A percentile compares a stretch with the other conserved stretches of the same genome.
These are phyloP conservation scores for Penicillium fimorum DNA, from an alignment of 495 filamentous ascomycete species.

Conservation along the genomic window DNA sequence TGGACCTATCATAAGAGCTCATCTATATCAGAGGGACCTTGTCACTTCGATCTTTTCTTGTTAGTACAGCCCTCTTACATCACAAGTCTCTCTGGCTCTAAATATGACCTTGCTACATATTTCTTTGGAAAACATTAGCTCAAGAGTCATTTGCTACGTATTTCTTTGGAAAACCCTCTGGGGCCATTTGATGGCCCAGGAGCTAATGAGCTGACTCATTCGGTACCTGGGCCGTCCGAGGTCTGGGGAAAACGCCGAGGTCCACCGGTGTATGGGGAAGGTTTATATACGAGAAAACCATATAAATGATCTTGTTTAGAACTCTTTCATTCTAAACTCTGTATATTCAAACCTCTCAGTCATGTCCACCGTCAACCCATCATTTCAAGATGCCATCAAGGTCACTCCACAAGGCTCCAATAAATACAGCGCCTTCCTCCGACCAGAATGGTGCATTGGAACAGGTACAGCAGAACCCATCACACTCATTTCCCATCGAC, in stretches of 20 bases:
- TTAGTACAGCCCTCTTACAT: background rate
- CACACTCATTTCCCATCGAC: background rate
- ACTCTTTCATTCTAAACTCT: background rate
- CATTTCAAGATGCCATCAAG: constrained; percentile 59
- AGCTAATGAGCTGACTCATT: background rate
- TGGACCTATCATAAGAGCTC: background rate
- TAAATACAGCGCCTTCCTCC: constrained; percentile 59
- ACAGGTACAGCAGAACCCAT: constrained; percentile 44
- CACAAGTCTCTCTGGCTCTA: background rate
- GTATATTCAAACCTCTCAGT: background rate
- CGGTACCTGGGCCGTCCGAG: background rate
- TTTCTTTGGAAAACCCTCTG: background rate
- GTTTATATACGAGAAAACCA: background rate
- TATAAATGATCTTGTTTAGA: background rate
- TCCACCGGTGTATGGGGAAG: constrained; percentile 5
- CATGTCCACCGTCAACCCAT: constrained; percentile 26
- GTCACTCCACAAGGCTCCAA: constrained; percentile 55
- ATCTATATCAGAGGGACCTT: background rate
- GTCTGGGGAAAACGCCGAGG: constrained; percentile 9
- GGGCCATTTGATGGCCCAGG: background rate
- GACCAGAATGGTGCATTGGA: constrained; percentile 69
- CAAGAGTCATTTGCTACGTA: too few relatives aligned
- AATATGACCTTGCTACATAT: background rate
- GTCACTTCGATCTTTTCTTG: background rate
- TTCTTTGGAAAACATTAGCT: background rate